Conservation (phyloP, 2,329 filamentous ascomycete species). For the Cercospora sojina region DNA sequence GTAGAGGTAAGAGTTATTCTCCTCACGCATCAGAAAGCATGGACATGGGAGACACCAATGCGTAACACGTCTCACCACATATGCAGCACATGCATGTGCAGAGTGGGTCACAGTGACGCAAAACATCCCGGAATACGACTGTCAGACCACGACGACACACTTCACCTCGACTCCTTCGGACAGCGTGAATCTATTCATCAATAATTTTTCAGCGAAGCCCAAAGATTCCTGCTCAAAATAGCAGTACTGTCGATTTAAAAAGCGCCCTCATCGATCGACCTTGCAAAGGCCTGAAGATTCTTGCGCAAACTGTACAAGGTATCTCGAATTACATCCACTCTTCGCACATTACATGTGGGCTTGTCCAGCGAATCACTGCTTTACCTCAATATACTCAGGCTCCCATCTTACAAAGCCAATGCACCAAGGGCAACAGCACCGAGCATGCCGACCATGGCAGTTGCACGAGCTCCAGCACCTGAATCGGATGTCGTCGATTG, state of each 20-base stretch:
- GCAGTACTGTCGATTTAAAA: background rate
- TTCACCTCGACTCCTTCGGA: background rate
- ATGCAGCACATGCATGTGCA: constrained; percentile 1
- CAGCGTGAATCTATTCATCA: background rate
- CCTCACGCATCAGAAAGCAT: background rate
- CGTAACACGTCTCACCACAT: constrained; percentile 5
- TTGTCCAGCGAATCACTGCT: background rate
- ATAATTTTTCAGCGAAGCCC: background rate
- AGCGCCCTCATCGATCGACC: background rate
- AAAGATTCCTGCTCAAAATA: background rate
- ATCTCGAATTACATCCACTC: background rate
- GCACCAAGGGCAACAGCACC: constrained; percentile 33
- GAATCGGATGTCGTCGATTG: constrained; percentile 8
- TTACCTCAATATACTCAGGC: background rate
- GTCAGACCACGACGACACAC: background rate
- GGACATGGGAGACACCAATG: background rate
- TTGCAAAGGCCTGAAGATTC: background rate
- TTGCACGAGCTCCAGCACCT: constrained; percentile 27
- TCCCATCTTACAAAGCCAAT: constrained; percentile 25
- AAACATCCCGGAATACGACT: background rate
- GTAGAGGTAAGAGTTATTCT: background rate
- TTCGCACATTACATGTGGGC: background rate
- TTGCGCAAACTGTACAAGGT: background rate
- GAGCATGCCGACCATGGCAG: constrained; percentile 30
- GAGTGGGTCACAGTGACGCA: constrained; percentile 3